Conservation (phyloP, 2,329 filamentous ascomycete genomes). For the Venturiaceae sp. region DNA sequence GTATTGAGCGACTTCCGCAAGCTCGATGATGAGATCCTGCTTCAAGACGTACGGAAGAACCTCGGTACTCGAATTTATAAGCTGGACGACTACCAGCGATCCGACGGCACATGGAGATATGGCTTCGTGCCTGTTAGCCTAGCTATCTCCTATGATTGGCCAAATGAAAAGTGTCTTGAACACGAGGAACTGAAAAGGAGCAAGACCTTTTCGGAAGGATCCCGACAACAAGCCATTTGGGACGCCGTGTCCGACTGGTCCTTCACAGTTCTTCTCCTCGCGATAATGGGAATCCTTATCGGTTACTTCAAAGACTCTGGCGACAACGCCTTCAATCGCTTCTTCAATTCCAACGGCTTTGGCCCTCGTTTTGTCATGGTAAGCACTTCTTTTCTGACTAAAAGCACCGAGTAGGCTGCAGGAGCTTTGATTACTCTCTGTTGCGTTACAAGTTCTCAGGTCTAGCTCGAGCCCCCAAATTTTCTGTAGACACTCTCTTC, state of each 20-base stretch:
- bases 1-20: conserved; percentile 5
- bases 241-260: background rate
- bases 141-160: background rate
- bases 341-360: conserved; percentile 9
- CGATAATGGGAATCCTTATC: background rate
- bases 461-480: too few species aligned
- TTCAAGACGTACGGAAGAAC: background rate
- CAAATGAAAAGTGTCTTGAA: background rate
- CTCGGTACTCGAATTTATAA: background rate
- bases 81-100: conserved; percentile 1
- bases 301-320: conserved; percentile 5
- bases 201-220: background rate
- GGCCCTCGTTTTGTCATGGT: conserved; percentile 8
- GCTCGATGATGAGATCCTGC: background rate
- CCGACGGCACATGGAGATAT: conserved; percentile 5
- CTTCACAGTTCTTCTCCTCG: conserved; percentile 2
- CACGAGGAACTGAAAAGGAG: background rate
- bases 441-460: too few species aligned
- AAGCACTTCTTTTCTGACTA: background rate
- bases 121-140: conserved; percentile 1
- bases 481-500: too few species aligned
- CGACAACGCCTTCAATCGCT: conserved; percentile 7
- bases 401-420: background rate
- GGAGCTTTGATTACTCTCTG: too few species aligned
- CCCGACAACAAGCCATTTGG: background rate